phyloP scores from a whole-genome alignment of 352 stramenopile species.

The Saprolegnia parasitica region DNA sequence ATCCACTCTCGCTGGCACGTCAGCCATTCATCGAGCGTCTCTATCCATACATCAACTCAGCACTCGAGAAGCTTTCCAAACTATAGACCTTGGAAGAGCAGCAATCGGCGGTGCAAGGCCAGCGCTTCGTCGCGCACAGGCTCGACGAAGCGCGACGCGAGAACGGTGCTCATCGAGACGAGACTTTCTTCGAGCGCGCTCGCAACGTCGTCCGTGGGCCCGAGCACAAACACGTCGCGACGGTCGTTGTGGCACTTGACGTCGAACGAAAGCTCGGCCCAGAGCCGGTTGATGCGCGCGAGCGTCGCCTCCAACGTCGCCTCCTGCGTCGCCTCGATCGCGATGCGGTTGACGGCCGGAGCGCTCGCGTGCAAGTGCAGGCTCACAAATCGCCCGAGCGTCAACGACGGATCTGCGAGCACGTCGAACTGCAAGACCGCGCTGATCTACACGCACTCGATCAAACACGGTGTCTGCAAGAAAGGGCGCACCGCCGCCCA shows the following conservation, averaged over 20 bases:
- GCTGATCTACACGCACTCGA: not conserved
- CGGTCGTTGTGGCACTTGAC: slow-evolving; percentile 87
- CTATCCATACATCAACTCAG: slow-evolving; percentile 18
- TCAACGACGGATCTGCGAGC: slow-evolving; percentile 39
- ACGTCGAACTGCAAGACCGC: slow-evolving; percentile 21
- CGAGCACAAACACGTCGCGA: slow-evolving; percentile 85
- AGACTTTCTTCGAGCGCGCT: slow-evolving; percentile 85
- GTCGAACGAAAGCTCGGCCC: slow-evolving; percentile 83
- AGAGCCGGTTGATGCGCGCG: slow-evolving; percentile 77
- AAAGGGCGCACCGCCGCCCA: slow-evolving; percentile 22
- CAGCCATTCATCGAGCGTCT: slow-evolving; percentile 75
- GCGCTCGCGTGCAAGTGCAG: slow-evolving; percentile 73
- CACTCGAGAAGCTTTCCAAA: not conserved
- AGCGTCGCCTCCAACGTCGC: slow-evolving; percentile 83
- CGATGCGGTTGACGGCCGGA: slow-evolving; percentile 73
- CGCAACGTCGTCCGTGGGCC: slow-evolving; percentile 71
- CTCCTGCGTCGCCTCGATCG: slow-evolving; percentile 86
- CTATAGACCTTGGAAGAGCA: slow-evolving; percentile 58
- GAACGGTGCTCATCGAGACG: slow-evolving; percentile 83
- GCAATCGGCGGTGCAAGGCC: slow-evolving; percentile 63
- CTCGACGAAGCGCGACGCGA: slow-evolving; percentile 85
- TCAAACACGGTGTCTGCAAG: not conserved
- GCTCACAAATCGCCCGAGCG: slow-evolving; percentile 71
- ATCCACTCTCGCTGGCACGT: slow-evolving; percentile 78
- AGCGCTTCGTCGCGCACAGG: slow-evolving; percentile 68